phyloP scores from a whole-genome alignment of 257 asterid species.

The Solanum medicagineum region DNA sequence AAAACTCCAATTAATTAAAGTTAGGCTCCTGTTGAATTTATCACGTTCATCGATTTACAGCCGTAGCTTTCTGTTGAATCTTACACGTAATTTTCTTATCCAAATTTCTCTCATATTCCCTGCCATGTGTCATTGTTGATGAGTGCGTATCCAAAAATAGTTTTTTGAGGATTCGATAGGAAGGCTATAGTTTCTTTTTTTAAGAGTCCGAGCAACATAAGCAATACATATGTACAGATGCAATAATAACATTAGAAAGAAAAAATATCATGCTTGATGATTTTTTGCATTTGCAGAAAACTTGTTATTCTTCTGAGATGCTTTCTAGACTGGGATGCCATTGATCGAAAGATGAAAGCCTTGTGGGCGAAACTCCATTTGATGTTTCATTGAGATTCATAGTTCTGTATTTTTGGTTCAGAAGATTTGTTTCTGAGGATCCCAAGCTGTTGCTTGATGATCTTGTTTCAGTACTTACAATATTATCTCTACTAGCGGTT shows the following conservation, averaged over 20 bases:
- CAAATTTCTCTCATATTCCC: background rate
- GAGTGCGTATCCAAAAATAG: background rate
- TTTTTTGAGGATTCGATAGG: background rate
- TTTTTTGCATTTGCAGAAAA: background rate
- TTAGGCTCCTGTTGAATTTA: background rate
- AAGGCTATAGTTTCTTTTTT: background rate
- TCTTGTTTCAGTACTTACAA: background rate
- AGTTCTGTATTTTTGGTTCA: background rate
- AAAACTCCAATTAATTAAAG: background rate
- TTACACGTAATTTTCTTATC: background rate
- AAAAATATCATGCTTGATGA: background rate
- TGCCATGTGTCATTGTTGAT: background rate
- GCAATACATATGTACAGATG: background rate
- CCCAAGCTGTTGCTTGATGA: background rate
- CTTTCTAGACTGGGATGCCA: conserved; percentile 20
- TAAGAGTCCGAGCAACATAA: background rate
- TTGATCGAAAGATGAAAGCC: conserved; percentile 4
- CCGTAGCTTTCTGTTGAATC: background rate
- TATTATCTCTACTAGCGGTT: background rate
- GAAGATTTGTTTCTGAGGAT: background rate
- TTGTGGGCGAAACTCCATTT: background rate
- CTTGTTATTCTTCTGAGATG: conserved; percentile 10
- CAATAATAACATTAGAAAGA: background rate
- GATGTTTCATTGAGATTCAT: background rate
- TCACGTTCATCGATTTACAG: background rate